Percentiles rank a stretch among this genome's conserved stretches.
phyloP scores from a whole-genome alignment of 208 protist species.

The Trypanosoma scelopori region DNA sequence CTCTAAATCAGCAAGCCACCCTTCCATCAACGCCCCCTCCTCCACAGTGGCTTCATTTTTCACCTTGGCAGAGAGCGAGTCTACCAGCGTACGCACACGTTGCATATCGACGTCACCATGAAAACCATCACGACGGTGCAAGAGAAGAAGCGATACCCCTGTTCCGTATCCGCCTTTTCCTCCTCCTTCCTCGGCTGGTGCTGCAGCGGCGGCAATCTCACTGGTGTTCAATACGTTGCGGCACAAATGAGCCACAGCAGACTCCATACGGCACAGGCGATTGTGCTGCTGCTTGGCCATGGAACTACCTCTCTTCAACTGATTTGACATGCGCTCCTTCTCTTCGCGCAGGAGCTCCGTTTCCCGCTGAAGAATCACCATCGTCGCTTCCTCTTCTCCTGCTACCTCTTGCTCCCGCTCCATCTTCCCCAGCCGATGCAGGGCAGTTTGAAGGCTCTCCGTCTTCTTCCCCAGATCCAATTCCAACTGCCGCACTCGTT shows the following conservation, averaged over 20 bases:
- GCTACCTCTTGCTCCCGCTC: too few species aligned
- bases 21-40: background rate
- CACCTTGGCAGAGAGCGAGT: background rate
- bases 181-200: background rate
- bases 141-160: background rate
- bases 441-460: too few species aligned
- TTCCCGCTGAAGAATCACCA: slow-evolving; percentile 2
- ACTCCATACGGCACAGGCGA: background rate
- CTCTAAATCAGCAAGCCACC: slow-evolving; percentile 3
- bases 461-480: background rate
- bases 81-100: slow-evolving; percentile 5
- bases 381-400: background rate
- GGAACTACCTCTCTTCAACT: background rate
- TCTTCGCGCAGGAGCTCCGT: slow-evolving; percentile 9
- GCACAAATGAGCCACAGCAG: slow-evolving; percentile 1
- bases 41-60: background rate
- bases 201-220: background rate
- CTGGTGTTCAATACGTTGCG: slow-evolving; percentile 4
- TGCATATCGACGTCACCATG: slow-evolving; percentile 2
- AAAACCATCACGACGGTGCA: too few species aligned
- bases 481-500: background rate
- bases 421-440: too few species aligned
- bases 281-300: background rate
- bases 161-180: background rate
- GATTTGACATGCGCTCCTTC: background rate